A percentile compares a stretch with the other conserved stretches of the same genome.
Evolutionary conservation across 441 rosid genomes (phyloP).

Genomic region (Melastoma candidum): DNA sequence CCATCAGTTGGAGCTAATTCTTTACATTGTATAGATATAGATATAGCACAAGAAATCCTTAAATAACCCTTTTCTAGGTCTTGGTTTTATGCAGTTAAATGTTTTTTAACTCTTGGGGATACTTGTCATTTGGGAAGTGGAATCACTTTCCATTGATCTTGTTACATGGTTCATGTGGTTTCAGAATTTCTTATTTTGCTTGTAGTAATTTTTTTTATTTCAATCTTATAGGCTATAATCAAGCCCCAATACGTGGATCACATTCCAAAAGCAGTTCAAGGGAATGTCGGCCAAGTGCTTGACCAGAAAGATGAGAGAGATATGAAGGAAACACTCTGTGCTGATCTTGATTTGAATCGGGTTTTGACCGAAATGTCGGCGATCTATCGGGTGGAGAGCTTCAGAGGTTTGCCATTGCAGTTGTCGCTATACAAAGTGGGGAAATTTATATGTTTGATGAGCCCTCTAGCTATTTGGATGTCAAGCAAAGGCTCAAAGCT

Average conservation of each 20-base stretch:
- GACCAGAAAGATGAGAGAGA: slow-evolving; percentile 84
- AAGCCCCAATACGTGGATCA: slow-evolving; percentile 98
- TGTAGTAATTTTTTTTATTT: slow-evolving; percentile 7
- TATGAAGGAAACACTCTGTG: slow-evolving; percentile 62
- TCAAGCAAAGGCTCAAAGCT: slow-evolving; percentile 93
- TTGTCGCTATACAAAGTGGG: slow-evolving; percentile 84
- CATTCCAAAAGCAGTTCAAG: slow-evolving; percentile 87
- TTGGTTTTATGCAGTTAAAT: too few relatives aligned
- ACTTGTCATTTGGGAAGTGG: too few relatives aligned
- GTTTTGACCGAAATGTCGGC: slow-evolving; percentile 80
- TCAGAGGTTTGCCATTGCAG: slow-evolving; percentile 96
- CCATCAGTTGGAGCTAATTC: too few relatives aligned
- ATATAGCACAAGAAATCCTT: too few relatives aligned
- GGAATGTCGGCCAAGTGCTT: slow-evolving; percentile 91
- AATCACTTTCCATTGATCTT: neutral
- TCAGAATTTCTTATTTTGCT: neutral
- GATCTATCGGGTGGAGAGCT: slow-evolving; percentile 98
- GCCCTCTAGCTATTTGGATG: slow-evolving; percentile 98
- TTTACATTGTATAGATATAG: too few relatives aligned
- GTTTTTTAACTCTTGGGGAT: too few relatives aligned
- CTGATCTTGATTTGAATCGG: slow-evolving; percentile 81
- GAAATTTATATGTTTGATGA: slow-evolving; percentile 99
- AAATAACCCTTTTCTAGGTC: too few relatives aligned
- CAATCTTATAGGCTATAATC: slow-evolving; percentile 64
- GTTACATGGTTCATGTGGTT: slow-evolving; percentile 1